Evolutionary conservation across 441 rosid genomes (phyloP), one percentile per base, ranked within the genome.

Genomic region (Hura crepitans): DNA sequence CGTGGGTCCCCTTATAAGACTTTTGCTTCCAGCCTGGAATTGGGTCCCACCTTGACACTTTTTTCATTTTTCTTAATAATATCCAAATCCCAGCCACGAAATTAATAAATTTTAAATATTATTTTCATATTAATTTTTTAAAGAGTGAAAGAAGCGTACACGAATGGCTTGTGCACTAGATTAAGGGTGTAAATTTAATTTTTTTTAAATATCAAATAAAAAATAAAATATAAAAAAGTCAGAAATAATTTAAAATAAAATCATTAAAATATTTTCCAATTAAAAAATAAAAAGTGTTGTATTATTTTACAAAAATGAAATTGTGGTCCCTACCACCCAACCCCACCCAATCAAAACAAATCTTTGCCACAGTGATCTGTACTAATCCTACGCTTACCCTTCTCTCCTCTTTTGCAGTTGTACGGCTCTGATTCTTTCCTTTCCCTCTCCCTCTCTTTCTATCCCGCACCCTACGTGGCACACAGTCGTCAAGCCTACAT

Each of bases 21-120:
- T 58, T 74, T 65, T 54, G 79, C 54, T 14, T 35, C 72, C 79
- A 79, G 85, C 61, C 82, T 79, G 85, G 70, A 72, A 18, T 18
- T 20, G 72, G 75, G 76, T 1, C 68, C 85, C 74, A 50, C 50
- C 39, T 75, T 82, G 70, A 67, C 82, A 74, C 37, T 39, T 1
- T 27, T 14, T 30, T 28, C n/a, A n/a, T n/a, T n/a, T n/a, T 61
- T 25, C 6, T 33, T 33, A 2, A 35, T 22, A n/a, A 61, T 10
- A 7, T 35, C 42, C 33, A 37, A 72, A 68, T 76, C 82, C 80
- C 66, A 76, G 69, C 83, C 75, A 71, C 80, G 62, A 6, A 55
- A 35, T 35, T 35, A n/a, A n/a, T n/a, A n/a, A n/a, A n/a, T n/a
- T n/a, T n/a, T n/a, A n/a, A n/a, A n/a, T n/a, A n/a, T n/a, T n/a